Percentiles rank a stretch among this genome's conserved stretches.
Evolutionary conservation across 2,329 filamentous ascomycete genomes (phyloP).

Genomic region (Aspergillus texensis): DNA sequence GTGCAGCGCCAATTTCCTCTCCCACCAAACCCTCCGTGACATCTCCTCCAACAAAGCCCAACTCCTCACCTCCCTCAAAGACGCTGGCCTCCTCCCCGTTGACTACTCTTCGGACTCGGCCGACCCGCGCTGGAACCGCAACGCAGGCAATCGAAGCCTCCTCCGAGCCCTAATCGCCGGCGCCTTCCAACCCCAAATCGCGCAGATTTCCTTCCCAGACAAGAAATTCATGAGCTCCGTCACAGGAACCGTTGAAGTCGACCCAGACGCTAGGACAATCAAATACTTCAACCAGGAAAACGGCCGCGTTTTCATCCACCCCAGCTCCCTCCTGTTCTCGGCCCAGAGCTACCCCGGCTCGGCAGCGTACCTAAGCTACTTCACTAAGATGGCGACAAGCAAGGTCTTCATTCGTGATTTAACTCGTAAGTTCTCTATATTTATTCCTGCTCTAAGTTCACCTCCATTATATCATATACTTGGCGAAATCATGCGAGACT

Average conservation of each 20-base stretch:
- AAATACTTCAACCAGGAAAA: slow-evolving; percentile 89
- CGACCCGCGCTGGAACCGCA: slow-evolving; percentile 43
- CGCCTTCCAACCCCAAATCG: slow-evolving; percentile 81
- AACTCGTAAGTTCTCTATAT: slow-evolving; percentile 66
- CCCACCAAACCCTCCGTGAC: slow-evolving; percentile 79
- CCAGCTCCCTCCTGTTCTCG: slow-evolving; percentile 82
- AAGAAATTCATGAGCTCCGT: slow-evolving; percentile 91
- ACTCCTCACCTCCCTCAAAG: slow-evolving; percentile 81
- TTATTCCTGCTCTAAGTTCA: background rate
- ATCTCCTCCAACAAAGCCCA: slow-evolving; percentile 85
- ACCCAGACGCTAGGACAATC: slow-evolving; percentile 88
- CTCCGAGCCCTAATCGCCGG: slow-evolving; percentile 72
- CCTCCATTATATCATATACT: background rate
- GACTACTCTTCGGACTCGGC: slow-evolving; percentile 43
- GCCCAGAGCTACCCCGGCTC: slow-evolving; percentile 75
- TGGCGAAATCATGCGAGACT: background rate
- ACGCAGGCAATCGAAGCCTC: slow-evolving; percentile 50
- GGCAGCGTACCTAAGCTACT: slow-evolving; percentile 82
- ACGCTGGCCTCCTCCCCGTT: slow-evolving; percentile 74
- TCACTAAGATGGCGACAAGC: slow-evolving; percentile 85
- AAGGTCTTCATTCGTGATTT: slow-evolving; percentile 92
- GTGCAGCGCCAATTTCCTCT: slow-evolving; percentile 85
- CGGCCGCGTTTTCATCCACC: slow-evolving; percentile 89
- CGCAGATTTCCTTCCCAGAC: slow-evolving; percentile 88
- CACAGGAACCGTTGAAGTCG: slow-evolving; percentile 86